Evolutionary conservation across 2,329 filamentous ascomycete genomes (phyloP), one percentile per base, ranked within the genome.

Genomic region (Tolypocladium guangdongense): DNA sequence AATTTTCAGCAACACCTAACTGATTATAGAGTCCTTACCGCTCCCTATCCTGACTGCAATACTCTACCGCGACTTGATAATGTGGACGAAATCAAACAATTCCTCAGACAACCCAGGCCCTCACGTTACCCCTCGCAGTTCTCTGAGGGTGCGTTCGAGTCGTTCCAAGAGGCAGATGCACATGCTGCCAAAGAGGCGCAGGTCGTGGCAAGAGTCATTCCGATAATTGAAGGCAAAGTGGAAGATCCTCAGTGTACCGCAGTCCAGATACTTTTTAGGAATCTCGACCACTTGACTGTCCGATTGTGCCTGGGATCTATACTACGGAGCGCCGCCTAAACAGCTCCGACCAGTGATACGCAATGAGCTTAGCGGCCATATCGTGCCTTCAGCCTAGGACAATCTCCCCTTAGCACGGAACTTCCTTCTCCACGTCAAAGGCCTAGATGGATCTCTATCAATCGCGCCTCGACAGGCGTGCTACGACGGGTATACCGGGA

Each of bases 341-440:
- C 60, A 68, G 49, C 53, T 71, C 16, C 50, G 63, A 22, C 46
- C 33, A 16, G 38, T 54, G 12, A 55, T 69, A 14, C 61, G 63
- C 12, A 39, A 56, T 27, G 52, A 59, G 24, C 59, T 71, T 11
- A 52, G 48, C n/a, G 46, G 56, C 27, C 54, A 60, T 8, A 66
- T 71, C 36, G 57, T 69, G 24, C 69, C 70, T 20, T 68, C 67
- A 11, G 66, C 61, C n/a, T 55, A 64, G 43, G 39, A 50, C 22
- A 55, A 62, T 53, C 57, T 62, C 41, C 70, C 69, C 2, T 56
- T 68, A 3, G 59, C 59, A 18, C 68, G 67, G 10, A 74, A 74
- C 56, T 69, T 71, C 52, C 73, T 73, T 55, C 47, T 72, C 3
- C 65, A 66, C 50, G 64, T 56, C 0, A 73, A 73, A 54, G 66